A percentile compares a stretch with the other conserved stretches of the same genome.
phyloP scores from a whole-genome alignment of 768 basidiomycete genomes.

The Mycena latifolia region DNA sequence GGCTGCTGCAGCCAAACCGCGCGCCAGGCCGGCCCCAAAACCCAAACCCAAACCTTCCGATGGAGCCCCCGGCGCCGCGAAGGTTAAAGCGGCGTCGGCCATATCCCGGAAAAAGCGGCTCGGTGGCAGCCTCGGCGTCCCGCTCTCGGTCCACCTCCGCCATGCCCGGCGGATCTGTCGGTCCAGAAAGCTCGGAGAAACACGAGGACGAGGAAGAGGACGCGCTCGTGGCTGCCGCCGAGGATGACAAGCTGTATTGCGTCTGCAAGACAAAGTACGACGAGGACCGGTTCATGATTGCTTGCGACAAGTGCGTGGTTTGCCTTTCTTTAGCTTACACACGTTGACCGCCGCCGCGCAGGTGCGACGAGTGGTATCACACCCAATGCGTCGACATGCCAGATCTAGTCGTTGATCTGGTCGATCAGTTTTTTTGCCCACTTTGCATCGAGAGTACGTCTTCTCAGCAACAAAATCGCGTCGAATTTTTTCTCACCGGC shows the following conservation, averaged over 20 bases:
- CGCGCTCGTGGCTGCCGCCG: slow-evolving; percentile 54
- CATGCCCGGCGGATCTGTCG: slow-evolving; percentile 65
- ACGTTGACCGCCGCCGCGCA: slow-evolving; percentile 43
- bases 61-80: slow-evolving; percentile 38
- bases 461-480: neutral
- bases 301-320: slow-evolving; percentile 83
- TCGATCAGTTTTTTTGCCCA: slow-evolving; percentile 94
- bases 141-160: slow-evolving; percentile 81
- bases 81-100: slow-evolving; percentile 37
- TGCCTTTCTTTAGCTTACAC: slow-evolving; percentile 1
- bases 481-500: slow-evolving; percentile 1
- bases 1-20: slow-evolving; percentile 38
- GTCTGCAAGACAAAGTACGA: slow-evolving; percentile 91
- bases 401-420: slow-evolving; percentile 85
- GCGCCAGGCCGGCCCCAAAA: slow-evolving; percentile 30
- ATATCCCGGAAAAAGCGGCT: slow-evolving; percentile 47
- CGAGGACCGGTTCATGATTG: slow-evolving; percentile 92
- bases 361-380: slow-evolving; percentile 97
- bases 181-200: slow-evolving; percentile 53
- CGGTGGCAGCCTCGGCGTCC: slow-evolving; percentile 49
- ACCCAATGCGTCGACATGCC: slow-evolving; percentile 86
- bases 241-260: slow-evolving; percentile 87
- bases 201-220: slow-evolving; percentile 60
- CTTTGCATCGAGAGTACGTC: slow-evolving; percentile 79
- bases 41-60: slow-evolving; percentile 29